Conservation (phyloP, 352 stramenopile species). For the Pythium brachiatum region DNA sequence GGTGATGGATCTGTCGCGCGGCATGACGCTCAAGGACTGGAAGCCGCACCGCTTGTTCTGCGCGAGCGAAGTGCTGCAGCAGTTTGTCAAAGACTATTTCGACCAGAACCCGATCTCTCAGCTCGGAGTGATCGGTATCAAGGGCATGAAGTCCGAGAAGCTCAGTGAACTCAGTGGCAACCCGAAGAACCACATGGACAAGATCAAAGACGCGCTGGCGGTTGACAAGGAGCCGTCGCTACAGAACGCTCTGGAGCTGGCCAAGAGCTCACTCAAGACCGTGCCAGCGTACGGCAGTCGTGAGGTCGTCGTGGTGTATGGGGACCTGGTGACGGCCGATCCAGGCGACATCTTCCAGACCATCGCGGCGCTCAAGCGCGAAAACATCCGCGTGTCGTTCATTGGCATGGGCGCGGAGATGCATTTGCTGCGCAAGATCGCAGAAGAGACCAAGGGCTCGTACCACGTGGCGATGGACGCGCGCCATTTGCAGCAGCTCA, state of each 20-base stretch:
- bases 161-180: conserved; percentile 90
- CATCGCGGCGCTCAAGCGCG: conserved; percentile 87
- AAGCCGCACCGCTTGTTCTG: conserved; percentile 78
- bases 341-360: conserved; percentile 95
- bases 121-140: conserved; percentile 88
- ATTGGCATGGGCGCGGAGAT: conserved; percentile 95
- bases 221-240: conserved; percentile 88
- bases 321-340: conserved; percentile 95
- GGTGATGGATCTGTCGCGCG: conserved; percentile 81
- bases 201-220: conserved; percentile 56
- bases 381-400: conserved; percentile 92
- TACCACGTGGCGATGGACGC: conserved; percentile 94
- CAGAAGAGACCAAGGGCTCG: conserved; percentile 91
- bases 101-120: conserved; percentile 94
- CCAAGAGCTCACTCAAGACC: conserved; percentile 89
- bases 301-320: conserved; percentile 94
- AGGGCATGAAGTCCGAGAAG: conserved; percentile 89
- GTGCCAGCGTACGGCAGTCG: conserved; percentile 82
- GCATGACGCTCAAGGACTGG: conserved; percentile 87
- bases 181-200: conserved; percentile 82
- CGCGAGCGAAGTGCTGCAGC: conserved; percentile 63
- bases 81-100: conserved; percentile 92
- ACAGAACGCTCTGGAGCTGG: conserved; percentile 90
- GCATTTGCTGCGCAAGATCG: conserved; percentile 79
- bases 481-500: conserved; percentile 90